phyloP scores from a whole-genome alignment of 1,139 yeast genomes.

The Waltiozyma sp. region DNA sequence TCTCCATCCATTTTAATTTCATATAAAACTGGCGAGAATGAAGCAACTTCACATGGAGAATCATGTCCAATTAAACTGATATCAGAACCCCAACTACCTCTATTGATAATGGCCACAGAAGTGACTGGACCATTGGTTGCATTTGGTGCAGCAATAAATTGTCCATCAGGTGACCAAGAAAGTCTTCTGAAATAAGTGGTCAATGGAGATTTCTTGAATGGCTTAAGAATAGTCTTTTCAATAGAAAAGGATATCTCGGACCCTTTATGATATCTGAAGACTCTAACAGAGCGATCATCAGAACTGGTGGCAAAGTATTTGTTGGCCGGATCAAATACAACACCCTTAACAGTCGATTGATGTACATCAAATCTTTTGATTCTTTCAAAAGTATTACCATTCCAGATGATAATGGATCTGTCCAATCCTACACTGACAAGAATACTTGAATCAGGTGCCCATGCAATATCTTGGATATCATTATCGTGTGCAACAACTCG shows the following conservation, averaged over 20 bases:
- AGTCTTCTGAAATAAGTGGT: constrained; percentile 86
- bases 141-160: constrained; percentile 90
- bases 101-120: constrained; percentile 73
- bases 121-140: constrained; percentile 96
- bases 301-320: constrained; percentile 95
- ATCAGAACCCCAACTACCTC: constrained; percentile 91
- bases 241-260: constrained; percentile 76
- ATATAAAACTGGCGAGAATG: constrained; percentile 71
- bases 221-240: constrained; percentile 73
- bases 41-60: constrained; percentile 90
- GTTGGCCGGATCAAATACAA: constrained; percentile 95
- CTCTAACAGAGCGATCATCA: constrained; percentile 84
- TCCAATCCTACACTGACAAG: constrained; percentile 91
- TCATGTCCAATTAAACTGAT: constrained; percentile 89
- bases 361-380: constrained; percentile 85
- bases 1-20: constrained; percentile 19
- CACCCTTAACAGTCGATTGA: constrained; percentile 92
- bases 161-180: constrained; percentile 98
- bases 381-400: constrained; percentile 82
- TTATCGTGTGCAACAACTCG: constrained; percentile 93
- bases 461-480: constrained; percentile 92
- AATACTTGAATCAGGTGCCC: constrained; percentile 92
- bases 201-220: constrained; percentile 81
- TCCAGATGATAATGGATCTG: constrained; percentile 87
- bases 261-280: constrained; percentile 73